Conservation (phyloP, 495 filamentous ascomycete genomes). For the Oleoguttula mirabilis region DNA sequence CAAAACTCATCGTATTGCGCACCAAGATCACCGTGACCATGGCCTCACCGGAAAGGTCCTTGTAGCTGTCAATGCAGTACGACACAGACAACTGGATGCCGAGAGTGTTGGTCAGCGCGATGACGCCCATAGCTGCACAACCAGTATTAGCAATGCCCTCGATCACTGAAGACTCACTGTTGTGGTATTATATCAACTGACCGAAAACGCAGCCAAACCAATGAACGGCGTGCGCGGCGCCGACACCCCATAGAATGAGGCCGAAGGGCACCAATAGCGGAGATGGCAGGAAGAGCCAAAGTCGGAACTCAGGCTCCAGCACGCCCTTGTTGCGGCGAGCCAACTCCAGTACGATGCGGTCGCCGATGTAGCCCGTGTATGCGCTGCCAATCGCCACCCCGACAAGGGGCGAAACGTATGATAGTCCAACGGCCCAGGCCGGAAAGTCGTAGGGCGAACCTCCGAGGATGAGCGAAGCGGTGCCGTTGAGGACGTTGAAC, state of each 20-base stretch:
- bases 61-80: conserved; percentile 54
- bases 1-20: conserved; percentile 56
- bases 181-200: too few relatives aligned
- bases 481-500: conserved; percentile 58
- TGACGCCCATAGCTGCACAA: conserved; percentile 32
- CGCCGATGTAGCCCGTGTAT: conserved; percentile 45
- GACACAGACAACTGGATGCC: conserved; percentile 48
- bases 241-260: conserved; percentile 57
- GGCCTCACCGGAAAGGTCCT: conserved; percentile 49
- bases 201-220: conserved; percentile 45
- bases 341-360: conserved; percentile 45
- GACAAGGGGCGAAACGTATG: conserved; percentile 47
- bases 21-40: conserved; percentile 53
- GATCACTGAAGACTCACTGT: too few relatives aligned
- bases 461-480: conserved; percentile 48
- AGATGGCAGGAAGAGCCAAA: conserved; percentile 48
- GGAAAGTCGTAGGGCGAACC: conserved; percentile 44
- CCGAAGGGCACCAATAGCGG: conserved; percentile 44
- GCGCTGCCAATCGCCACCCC: conserved; percentile 38
- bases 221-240: conserved; percentile 39
- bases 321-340: conserved; percentile 51
- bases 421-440: conserved; percentile 50
- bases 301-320: conserved; percentile 49
- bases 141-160: too few relatives aligned
- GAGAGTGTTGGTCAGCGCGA: conserved; percentile 44